Evolutionary conservation across 176 grass and related monocot species (phyloP), one percentile per base, ranked within the genome.

Genomic region (Lolium rigidum): DNA sequence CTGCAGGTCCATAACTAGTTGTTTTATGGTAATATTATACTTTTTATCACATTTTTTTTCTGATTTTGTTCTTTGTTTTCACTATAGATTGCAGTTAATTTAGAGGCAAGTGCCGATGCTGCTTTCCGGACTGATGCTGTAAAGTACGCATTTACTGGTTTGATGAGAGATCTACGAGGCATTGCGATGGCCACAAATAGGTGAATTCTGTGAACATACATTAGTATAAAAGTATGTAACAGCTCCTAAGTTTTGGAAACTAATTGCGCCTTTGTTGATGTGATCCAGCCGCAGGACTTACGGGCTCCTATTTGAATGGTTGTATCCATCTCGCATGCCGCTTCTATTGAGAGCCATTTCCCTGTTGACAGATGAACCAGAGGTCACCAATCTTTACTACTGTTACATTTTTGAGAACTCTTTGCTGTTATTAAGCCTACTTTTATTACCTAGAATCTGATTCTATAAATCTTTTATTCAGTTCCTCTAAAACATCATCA

Each of bases 141-240:
- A 20, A 99, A 99, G 74, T 94, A 77, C 65, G 90, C 92, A 78
- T 94, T 99, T 85, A 94, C 95, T 94, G 97, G 97, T 84, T 88
- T 91, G 83, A 99, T 99, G 92, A 93, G 97, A 84, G 94, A 99
- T 93, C 81, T 99, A 35, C 80, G 92, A 87, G 97, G 97, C 69
- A 94, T 99, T 83, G 92, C 90, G 1, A 96, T 94, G 92, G 97
- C 97, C 16, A 99, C 97, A 86, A 99, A 87, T 86, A 99, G 97
- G 97, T 99, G 35, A 37, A 41, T 80, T 77, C 20, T 91, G 31
- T 87, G 80, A 56, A 83, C 7, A 52, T 66, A 73, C 81, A 49
- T 18, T n/a, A 16, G 0, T 52, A 31, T 3, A 18, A 77, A 63
- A 63, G 17, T 46, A 21, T 80, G 25, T 13, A 59, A 35, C 24